These are phyloP conservation scores for Acorus gramineus DNA, from an alignment of 106 monocot species.

Conservation along the genomic window DNA sequence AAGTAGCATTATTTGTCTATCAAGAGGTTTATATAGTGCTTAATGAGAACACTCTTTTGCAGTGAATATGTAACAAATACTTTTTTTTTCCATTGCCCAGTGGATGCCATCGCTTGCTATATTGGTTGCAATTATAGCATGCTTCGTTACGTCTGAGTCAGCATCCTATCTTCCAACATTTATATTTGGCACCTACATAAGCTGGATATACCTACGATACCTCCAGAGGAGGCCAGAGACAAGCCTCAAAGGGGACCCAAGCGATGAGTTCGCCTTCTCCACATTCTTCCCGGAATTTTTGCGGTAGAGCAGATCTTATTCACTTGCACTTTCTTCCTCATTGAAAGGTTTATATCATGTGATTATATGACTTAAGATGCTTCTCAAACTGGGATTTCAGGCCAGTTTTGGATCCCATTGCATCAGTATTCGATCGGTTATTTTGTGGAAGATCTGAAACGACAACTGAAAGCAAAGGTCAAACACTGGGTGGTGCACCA, in stretches of 20 bases:
- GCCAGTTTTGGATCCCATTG: constrained; percentile 75
- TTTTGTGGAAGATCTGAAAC: constrained; percentile 64
- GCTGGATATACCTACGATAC: constrained; percentile 93
- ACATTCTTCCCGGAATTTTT: constrained; percentile 84
- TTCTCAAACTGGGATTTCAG: constrained; percentile 22
- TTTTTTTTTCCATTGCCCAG: constrained; percentile 17
- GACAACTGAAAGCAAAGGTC: constrained; percentile 28
- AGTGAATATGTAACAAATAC: neutral
- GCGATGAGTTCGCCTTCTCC: constrained; percentile 91
- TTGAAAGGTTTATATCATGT: neutral
- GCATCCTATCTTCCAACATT: constrained; percentile 58
- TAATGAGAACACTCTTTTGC: no score
- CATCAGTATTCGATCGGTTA: constrained; percentile 56
- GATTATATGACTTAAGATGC: neutral
- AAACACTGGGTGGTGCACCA: constrained; percentile 34
- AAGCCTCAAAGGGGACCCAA: constrained; percentile 88
- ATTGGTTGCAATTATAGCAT: constrained; percentile 39
- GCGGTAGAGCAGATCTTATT: constrained; percentile 28
- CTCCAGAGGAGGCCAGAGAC: constrained; percentile 85
- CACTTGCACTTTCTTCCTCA: neutral
- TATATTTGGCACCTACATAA: constrained; percentile 78
- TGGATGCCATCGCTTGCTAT: constrained; percentile 74
- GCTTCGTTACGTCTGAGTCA: constrained; percentile 49
- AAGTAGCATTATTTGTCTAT: no score
- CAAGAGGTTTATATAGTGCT: no score